A percentile compares a stretch with the other conserved stretches of the same genome.
Evolutionary conservation across 768 basidiomycete species (phyloP).

Genomic region (Lactifluus volemus): DNA sequence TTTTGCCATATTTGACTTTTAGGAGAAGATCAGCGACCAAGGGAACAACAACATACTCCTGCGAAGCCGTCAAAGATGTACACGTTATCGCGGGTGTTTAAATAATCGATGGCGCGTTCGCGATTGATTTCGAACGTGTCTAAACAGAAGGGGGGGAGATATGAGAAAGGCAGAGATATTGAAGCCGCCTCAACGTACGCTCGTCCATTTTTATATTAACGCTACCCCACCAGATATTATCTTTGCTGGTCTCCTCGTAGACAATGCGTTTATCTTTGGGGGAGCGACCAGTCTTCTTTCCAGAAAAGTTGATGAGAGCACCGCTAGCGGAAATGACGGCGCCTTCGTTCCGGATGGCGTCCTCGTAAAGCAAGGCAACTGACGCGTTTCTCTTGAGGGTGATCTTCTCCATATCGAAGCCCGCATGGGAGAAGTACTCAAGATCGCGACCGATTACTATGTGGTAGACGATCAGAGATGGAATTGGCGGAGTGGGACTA

Average conservation of each 20-base stretch:
- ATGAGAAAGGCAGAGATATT: background rate
- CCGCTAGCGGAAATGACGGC: constrained; percentile 96
- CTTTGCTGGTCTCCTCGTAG: constrained; percentile 92
- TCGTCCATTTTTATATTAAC: constrained; percentile 99
- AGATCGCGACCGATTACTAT: constrained; percentile 88
- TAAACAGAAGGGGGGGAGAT: constrained; percentile 23
- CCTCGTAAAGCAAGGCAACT: constrained; percentile 88
- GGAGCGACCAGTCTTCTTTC: constrained; percentile 96
- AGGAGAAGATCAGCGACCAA: background rate
- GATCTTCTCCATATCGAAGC: constrained; percentile 98
- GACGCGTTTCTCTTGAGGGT: constrained; percentile 92
- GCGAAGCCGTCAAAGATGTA: constrained; percentile 96
- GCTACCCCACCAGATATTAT: constrained; percentile 98
- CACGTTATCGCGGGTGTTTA: constrained; percentile 97
- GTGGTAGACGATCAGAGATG: constrained; percentile 13
- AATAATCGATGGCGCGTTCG: constrained; percentile 96
- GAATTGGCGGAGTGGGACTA: background rate
- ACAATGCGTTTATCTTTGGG: constrained; percentile 99
- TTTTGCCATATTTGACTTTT: background rate
- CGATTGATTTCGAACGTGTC: constrained; percentile 99
- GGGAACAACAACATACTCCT: constrained; percentile 43
- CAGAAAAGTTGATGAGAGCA: constrained; percentile 98
- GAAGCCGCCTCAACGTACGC: constrained; percentile 42
- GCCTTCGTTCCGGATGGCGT: constrained; percentile 96
- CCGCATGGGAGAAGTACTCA: constrained; percentile 96